A percentile compares a stretch with the other conserved stretches of the same genome.
These are phyloP conservation scores for Irpex lacteus DNA, from an alignment of 1,284 basidiomycete genomes.

Conservation along the genomic window DNA sequence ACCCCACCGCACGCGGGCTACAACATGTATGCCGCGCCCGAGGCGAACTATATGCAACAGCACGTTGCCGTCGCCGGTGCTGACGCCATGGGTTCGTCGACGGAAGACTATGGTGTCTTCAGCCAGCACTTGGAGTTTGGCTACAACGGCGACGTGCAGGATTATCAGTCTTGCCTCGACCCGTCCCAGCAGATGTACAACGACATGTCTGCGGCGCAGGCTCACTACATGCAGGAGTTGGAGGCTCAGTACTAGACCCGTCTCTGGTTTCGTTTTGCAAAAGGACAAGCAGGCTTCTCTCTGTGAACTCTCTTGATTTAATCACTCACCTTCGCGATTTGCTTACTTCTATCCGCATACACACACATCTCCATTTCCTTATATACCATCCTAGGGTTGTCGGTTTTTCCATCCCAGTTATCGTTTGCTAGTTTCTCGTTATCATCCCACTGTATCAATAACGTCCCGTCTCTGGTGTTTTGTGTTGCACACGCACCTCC, in stretches of 20 bases:
- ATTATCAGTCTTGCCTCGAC: not conserved
- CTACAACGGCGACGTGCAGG: not conserved
- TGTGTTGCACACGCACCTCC: not conserved
- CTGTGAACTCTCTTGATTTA: not conserved
- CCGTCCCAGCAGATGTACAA: not conserved
- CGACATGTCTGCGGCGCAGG: slow-evolving; percentile 2
- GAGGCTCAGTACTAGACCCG: slow-evolving; percentile 8
- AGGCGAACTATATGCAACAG: not conserved
- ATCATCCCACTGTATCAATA: slow-evolving; percentile 2
- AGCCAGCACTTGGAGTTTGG: not conserved
- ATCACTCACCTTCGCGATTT: not conserved
- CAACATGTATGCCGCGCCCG: not conserved
- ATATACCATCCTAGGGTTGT: not conserved
- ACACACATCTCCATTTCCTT: not conserved
- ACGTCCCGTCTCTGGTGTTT: not conserved
- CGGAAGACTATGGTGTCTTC: not conserved
- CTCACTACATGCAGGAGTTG: not conserved
- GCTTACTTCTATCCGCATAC: not conserved
- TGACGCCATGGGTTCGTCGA: not conserved
- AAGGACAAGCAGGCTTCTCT: not conserved
- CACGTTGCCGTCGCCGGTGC: not conserved
- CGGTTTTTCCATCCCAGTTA: not conserved
- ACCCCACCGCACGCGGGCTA: not conserved
- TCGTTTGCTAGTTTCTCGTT: not conserved
- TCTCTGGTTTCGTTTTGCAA: not conserved